phyloP scores from a whole-genome alignment of 495 filamentous ascomycete species.

The Aspergillus diversus region DNA sequence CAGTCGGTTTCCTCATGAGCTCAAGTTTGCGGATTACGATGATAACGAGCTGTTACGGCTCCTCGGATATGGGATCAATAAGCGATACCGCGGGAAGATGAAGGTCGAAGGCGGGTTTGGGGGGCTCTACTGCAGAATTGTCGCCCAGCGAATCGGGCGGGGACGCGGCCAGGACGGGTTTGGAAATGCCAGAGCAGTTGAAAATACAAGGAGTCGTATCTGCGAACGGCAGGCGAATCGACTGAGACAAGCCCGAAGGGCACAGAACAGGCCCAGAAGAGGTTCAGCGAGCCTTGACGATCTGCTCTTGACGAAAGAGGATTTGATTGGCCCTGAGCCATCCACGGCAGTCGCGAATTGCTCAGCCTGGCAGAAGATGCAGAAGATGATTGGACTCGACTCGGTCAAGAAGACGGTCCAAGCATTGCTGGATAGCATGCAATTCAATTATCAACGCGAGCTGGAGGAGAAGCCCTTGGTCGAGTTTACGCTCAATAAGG shows the following conservation, averaged over 20 bases:
- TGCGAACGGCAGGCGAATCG: slow-evolving; percentile 61
- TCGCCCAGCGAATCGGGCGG: slow-evolving; percentile 60
- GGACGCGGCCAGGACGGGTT: slow-evolving; percentile 69
- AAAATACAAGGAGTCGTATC: slow-evolving; percentile 62
- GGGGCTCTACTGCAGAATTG: slow-evolving; percentile 70
- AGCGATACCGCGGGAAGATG: slow-evolving; percentile 57
- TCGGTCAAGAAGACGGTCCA: slow-evolving; percentile 65
- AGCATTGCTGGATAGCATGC: slow-evolving; percentile 60
- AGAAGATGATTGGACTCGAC: slow-evolving; percentile 61
- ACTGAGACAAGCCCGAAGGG: slow-evolving; percentile 44
- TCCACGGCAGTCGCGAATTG: slow-evolving; percentile 50
- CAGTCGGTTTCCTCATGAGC: slow-evolving; percentile 68
- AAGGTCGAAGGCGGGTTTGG: slow-evolving; percentile 59
- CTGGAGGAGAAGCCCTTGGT: slow-evolving; percentile 59
- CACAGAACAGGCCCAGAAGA: slow-evolving; percentile 18
- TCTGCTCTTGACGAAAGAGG: slow-evolving; percentile 58
- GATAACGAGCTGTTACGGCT: slow-evolving; percentile 67
- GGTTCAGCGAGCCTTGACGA: slow-evolving; percentile 39
- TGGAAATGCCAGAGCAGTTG: slow-evolving; percentile 70
- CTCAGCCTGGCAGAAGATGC: slow-evolving; percentile 61
- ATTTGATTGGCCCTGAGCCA: slow-evolving; percentile 71
- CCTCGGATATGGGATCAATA: slow-evolving; percentile 48
- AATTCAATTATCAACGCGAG: slow-evolving; percentile 65
- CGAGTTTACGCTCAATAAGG: slow-evolving; percentile 66
- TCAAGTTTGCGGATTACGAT: slow-evolving; percentile 72